Base-by-base conservation (phyloP, 257 asterid species). In the Ilex aquifolium region DNA sequence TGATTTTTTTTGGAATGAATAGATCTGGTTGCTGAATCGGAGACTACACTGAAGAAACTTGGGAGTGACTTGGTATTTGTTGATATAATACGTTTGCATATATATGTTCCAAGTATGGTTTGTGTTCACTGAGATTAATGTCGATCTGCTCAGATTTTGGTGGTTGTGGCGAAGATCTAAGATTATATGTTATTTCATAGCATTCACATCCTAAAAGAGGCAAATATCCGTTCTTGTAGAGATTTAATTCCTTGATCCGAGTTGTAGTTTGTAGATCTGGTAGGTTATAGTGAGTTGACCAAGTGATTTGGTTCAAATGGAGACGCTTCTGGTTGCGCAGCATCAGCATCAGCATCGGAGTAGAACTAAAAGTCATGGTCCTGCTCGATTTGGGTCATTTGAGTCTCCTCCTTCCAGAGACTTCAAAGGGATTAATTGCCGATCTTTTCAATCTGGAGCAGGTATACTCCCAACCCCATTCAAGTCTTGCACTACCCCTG, bases 121-220 rank as follows among this genome's bases (percentile, higher is more conserved):
- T 31, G 78, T 79, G 27, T 60, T 64, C 66, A 32, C 58, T 52
- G 67, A 61, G 54, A 56, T 63, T 40, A 63, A 64, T 32, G 69
- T 79, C 71, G 84, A 80, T 82, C 75, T 80, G 66, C 83, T 87
- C 60, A 81, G 83, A 60, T 80, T 82, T 59, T 81, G 92, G 88
- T 86, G 90, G 90, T 69, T 88, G 10, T 81, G 90, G 88, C 60
- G 85, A 73, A 88, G 84, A 88, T 91, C 80, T 82, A 80, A 51
- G 59, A 57, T 53, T 57, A 62, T 60, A 8, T 59, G 27, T 56
- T 57, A 49, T 44, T 57, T 78, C 6, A 11, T 48, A 52, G 69
- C 21, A 51, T 66, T 62, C 9, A 8, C 5, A 36, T 36, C 8
- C 42, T 36, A 8, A 36, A 44, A 27, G n/a, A 31, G 32, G 17